Base-by-base conservation (phyloP, 2,329 filamentous ascomycete species). In the Alternaria burnsii region DNA sequence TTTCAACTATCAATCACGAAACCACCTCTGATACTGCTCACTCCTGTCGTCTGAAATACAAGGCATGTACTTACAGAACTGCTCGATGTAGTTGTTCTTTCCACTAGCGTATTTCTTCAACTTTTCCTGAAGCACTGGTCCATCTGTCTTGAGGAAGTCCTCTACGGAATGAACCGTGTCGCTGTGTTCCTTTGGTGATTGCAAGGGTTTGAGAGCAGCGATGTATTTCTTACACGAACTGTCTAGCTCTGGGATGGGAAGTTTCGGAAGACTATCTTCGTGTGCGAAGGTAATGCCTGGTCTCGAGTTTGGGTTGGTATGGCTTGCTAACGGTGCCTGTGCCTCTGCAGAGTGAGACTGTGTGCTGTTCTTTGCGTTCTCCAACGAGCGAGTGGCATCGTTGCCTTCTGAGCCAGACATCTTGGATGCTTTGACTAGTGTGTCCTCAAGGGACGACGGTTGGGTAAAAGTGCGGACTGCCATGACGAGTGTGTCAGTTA, bases 41-140 rank as follows among this genome's bases (percentile, higher is more conserved):
- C n/a, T 26, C 2, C 14, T 38, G 20, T 12, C 14, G 8, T 24
- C 14, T 36, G 20, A 9, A 14, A 38, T 12, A n/a, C 12, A 42
- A 24, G 20, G 11, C 12, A 24, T 42, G 48, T 70, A 86, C 92
- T 76, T 86, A 97, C 94, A 99, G 72, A 99, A 99, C 73, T 99
- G 95, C 77, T 98, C 95, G 71, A 99, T 98, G 76, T 97, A 99
- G 79, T 94, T 98, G 38, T 92, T 92, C 81, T 94, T 94, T 44
- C 91, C 93, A 50, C 88, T 89, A 9, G 95, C 94, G 82, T 98
- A 99, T 71, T 90, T 89, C 82, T 94, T 95, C 58, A 98, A 81
- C 78, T 91, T 94, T 62, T 95, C 92, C 76, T 99, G 94, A 48
- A 99, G 81, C 46, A 91, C 88, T 0, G 91, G 92, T 0, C 95